Evolutionary conservation across 2,329 filamentous ascomycete genomes (phyloP).

Genomic region (Fusarium hainanense): DNA sequence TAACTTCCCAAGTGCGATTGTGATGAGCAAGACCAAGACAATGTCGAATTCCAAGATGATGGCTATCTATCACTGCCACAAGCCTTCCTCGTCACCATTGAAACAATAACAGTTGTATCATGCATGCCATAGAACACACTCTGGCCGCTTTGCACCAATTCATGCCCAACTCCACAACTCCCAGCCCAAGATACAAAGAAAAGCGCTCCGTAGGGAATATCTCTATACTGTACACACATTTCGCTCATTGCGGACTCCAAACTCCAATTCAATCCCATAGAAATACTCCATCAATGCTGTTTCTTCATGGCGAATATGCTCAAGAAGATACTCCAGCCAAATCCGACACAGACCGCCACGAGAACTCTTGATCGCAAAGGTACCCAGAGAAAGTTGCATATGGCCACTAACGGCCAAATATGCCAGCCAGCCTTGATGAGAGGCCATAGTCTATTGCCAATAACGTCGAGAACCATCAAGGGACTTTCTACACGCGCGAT

Average conservation of each 20-base stretch:
- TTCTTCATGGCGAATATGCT: constrained; percentile 49
- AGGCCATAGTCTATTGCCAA: constrained; percentile 45
- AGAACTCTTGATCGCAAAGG: constrained; percentile 52
- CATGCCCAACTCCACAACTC: not conserved
- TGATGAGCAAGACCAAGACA: not conserved
- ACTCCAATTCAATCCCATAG: not conserved
- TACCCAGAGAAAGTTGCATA: constrained; percentile 53
- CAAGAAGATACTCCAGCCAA: constrained; percentile 53
- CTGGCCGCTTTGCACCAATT: not conserved
- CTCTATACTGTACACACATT: constrained; percentile 5
- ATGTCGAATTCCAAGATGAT: not conserved
- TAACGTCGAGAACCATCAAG: constrained; percentile 42
- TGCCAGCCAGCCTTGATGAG: constrained; percentile 52
- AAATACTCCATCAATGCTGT: not conserved
- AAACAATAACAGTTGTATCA: not conserved
- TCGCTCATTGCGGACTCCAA: constrained; percentile 2
- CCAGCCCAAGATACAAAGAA: constrained; percentile 21
- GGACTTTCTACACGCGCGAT: constrained; percentile 46
- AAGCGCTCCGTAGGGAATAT: constrained; percentile 14
- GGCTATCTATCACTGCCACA: not conserved
- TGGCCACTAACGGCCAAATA: constrained; percentile 52
- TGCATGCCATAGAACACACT: not conserved
- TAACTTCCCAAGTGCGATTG: not conserved
- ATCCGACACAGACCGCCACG: constrained; percentile 52
- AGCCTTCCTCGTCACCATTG: not conserved